phyloP scores from a whole-genome alignment of 345 rosid species.

The Clausena lansium region DNA sequence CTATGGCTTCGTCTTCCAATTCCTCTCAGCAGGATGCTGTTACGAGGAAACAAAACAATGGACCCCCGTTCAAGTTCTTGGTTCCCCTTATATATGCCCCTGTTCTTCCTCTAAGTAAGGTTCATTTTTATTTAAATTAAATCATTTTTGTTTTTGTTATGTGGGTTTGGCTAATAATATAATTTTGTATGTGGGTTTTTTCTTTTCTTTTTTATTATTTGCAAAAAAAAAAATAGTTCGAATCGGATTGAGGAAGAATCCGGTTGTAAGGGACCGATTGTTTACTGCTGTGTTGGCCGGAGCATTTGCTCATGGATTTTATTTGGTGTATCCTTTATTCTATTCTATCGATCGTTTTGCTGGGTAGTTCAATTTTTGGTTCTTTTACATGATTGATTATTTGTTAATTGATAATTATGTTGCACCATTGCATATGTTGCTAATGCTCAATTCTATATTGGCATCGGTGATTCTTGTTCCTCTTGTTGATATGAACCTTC shows the following conservation, averaged over 20 bases:
- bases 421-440: constrained; percentile 3
- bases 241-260: constrained; percentile 62
- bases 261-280: constrained; percentile 81
- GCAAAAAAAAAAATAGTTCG: constrained; percentile 51
- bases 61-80: constrained; percentile 71
- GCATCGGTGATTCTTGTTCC: constrained; percentile 10
- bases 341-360: neutral
- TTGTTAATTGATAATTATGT: neutral
- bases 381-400: neutral
- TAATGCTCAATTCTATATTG: constrained; percentile 5
- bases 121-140: neutral
- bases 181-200: neutral
- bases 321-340: constrained; percentile 89
- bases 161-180: neutral
- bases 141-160: neutral
- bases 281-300: constrained; percentile 78
- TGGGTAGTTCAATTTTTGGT: neutral
- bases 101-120: constrained; percentile 80
- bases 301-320: constrained; percentile 83
- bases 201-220: neutral
- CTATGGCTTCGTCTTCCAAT: constrained; percentile 31
- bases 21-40: constrained; percentile 24
- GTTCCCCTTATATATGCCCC: constrained; percentile 90
- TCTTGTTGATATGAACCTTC: neutral
- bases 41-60: constrained; percentile 47